Conservation (phyloP, 306 rosid species). For the Quercus mongolica region DNA sequence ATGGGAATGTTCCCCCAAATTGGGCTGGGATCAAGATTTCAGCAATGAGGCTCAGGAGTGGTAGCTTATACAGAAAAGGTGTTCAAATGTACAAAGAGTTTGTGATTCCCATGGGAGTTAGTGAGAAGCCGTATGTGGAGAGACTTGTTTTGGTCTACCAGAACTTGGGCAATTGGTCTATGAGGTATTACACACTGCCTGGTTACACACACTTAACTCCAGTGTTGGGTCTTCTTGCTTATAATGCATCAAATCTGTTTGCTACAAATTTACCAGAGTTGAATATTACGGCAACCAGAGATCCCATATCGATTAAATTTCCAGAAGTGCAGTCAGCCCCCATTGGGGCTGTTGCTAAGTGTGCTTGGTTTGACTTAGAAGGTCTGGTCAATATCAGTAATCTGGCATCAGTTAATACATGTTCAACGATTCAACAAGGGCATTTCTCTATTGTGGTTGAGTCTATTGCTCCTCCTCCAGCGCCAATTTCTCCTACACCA, state of each 20-base stretch:
- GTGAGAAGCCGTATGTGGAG: slow-evolving; percentile 58
- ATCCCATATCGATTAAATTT: slow-evolving; percentile 59
- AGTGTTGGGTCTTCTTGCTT: slow-evolving; percentile 80
- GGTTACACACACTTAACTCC: slow-evolving; percentile 75
- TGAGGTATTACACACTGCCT: slow-evolving; percentile 49
- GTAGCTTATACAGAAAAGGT: slow-evolving; percentile 80
- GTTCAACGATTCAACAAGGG: slow-evolving; percentile 61
- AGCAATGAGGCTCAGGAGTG: slow-evolving; percentile 75
- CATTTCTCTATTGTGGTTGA: slow-evolving; percentile 80
- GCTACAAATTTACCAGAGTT: slow-evolving; percentile 53
- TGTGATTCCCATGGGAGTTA: slow-evolving; percentile 46
- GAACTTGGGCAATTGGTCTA: slow-evolving; percentile 67
- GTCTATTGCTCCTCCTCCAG: slow-evolving; percentile 43
- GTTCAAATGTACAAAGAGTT: slow-evolving; percentile 57
- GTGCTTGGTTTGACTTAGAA: slow-evolving; percentile 57
- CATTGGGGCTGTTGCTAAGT: slow-evolving; percentile 43
- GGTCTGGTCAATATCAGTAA: slow-evolving; percentile 58
- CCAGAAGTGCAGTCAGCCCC: slow-evolving; percentile 43
- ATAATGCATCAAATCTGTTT: slow-evolving; percentile 54
- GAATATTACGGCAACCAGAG: slow-evolving; percentile 32
- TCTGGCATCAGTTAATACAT: slow-evolving; percentile 44
- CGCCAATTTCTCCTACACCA: slow-evolving; percentile 39
- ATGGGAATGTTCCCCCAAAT: slow-evolving; percentile 43
- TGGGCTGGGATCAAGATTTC: slow-evolving; percentile 46
- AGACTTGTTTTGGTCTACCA: slow-evolving; percentile 94